Evolutionary conservation across 1,284 basidiomycete species (phyloP), one percentile per base, ranked within the genome.

Genomic region (Neonothopanus nambi): DNA sequence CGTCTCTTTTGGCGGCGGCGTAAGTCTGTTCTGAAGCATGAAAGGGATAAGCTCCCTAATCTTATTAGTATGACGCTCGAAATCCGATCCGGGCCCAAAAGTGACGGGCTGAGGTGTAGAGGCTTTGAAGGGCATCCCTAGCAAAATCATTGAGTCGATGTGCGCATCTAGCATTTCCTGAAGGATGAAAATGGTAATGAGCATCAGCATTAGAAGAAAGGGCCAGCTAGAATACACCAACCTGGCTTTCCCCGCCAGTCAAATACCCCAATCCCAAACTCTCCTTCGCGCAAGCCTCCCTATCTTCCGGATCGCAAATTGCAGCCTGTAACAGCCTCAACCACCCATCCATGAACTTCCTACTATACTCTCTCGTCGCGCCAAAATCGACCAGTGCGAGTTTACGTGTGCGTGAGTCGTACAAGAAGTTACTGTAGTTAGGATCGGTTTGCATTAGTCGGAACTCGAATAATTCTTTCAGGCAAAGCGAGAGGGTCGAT

Each of bases 351-450:
- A 98, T 95, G 66, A 99, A 99, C 56, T 81, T 79, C 59, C 85
- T 85, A 1, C 83, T 80, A 71, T 98, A 99, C 60, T 86, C 85
- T 37, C 95, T 80, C 0, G 93, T 93, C 2, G 97, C 96, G 21
- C 96, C 97, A 63, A 99, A 98, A 71, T 99, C 96, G 55, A 99
- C 92, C 18, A 99, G 77, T 63, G 94, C 91, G 48, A 98, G 78
- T 84, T 90, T 59, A 6, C 78, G 75, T 1, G 84, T 82, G 3
- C 70, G 54, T 3, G 76, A 65, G 69, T 95, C 90, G 84, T 89
- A 98, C 24, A 99, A 74, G 73, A 99, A 99, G 70, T 98, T 99
- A 20, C 91, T 92, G 91, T 93, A 98, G 67, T 99, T 99, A 1
- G 97, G 96, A 69, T 99, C 96, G 0, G 96, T 99, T 70, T 99